These are phyloP conservation scores for Starmerella bombi DNA, from an alignment of 805 yeast species.

Conservation along the genomic window DNA sequence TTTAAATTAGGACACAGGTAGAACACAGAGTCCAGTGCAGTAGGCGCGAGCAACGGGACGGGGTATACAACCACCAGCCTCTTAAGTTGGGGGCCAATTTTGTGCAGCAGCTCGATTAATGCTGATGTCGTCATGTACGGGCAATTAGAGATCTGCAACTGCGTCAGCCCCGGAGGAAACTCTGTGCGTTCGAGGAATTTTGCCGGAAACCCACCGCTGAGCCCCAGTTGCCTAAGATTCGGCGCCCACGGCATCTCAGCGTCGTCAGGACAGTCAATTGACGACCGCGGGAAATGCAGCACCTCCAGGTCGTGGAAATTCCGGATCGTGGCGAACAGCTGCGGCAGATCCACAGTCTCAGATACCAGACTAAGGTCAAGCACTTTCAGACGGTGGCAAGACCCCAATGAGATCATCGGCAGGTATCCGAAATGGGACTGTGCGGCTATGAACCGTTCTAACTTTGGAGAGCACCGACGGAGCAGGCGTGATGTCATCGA, in stretches of 20 bases:
- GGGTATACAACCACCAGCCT: conserved; percentile 68
- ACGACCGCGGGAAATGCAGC: conserved; percentile 77
- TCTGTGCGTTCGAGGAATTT: conserved; percentile 54
- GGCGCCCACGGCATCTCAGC: conserved; percentile 65
- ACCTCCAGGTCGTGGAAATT: conserved; percentile 51
- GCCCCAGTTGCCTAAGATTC: conserved; percentile 51
- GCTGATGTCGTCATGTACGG: conserved; percentile 60
- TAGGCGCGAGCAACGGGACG: conserved; percentile 61
- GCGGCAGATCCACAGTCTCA: conserved; percentile 74
- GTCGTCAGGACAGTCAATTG: conserved; percentile 44
- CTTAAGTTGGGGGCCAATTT: conserved; percentile 53
- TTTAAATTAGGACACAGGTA: conserved; percentile 61
- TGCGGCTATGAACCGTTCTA: conserved; percentile 72
- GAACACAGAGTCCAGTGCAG: conserved; percentile 62
- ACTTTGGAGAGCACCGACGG: conserved; percentile 54
- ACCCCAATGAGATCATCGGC: conserved; percentile 67
- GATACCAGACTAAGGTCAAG: conserved; percentile 77
- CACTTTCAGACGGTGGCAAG: conserved; percentile 49
- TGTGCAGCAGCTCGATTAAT: conserved; percentile 44
- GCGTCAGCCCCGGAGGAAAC: conserved; percentile 62
- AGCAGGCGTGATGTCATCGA: conserved; percentile 74
- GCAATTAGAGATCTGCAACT: conserved; percentile 74
- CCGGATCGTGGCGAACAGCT: conserved; percentile 61
- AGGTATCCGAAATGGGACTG: conserved; percentile 90
- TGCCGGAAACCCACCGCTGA: conserved; percentile 83